These are phyloP conservation scores for Rhodotorula kratochvilovae DNA, from an alignment of 768 basidiomycete genomes.

Conservation along the genomic window DNA sequence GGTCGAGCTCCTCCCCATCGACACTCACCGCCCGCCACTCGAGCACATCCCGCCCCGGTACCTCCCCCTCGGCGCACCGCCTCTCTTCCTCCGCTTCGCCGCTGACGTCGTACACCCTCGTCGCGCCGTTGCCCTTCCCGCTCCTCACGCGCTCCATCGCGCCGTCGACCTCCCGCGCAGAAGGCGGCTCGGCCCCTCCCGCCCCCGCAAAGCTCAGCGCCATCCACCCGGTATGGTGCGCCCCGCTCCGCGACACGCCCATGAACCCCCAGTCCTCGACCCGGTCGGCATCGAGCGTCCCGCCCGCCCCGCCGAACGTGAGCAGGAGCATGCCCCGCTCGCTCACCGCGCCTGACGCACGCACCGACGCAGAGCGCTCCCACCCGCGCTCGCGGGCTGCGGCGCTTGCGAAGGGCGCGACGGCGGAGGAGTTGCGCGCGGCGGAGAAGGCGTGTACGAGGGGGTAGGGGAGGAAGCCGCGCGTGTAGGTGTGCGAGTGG, in stretches of 20 bases:
- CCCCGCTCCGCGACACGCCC: neutral
- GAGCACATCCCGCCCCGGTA: slow-evolving; percentile 20
- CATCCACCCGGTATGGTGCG: slow-evolving; percentile 25
- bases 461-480: slow-evolving; percentile 32
- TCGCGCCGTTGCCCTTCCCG: neutral
- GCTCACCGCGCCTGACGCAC: neutral
- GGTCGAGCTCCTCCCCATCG: slow-evolving; percentile 21
- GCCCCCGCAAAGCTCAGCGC: neutral
- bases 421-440: neutral
- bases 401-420: slow-evolving; percentile 9
- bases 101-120: neutral
- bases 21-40: slow-evolving; percentile 31
- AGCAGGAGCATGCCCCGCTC: slow-evolving; percentile 16
- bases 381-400: neutral
- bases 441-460: slow-evolving; percentile 13
- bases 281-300: slow-evolving; percentile 31
- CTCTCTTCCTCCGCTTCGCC: neutral
- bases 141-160: too few species aligned
- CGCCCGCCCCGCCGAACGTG: slow-evolving; percentile 33
- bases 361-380: neutral
- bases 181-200: neutral
- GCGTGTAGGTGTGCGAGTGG: slow-evolving; percentile 38
- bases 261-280: slow-evolving; percentile 37
- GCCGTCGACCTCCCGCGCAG: neutral
- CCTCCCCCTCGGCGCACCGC: slow-evolving; percentile 4